Base-by-base conservation (phyloP, 73 alveolate species). In the Tetrahymena thermophila region DNA sequence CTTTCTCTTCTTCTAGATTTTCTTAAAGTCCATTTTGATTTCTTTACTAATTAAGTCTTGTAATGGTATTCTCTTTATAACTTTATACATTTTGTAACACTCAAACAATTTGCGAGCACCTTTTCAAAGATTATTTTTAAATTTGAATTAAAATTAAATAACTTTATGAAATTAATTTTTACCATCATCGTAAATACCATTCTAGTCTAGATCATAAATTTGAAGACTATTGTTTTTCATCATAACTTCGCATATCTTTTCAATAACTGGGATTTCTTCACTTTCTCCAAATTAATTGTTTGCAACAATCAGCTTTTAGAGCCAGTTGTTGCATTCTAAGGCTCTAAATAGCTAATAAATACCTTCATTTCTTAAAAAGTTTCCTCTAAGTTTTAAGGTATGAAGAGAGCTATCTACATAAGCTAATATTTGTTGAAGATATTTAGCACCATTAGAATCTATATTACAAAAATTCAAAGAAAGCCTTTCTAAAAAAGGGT, bases 101-200 rank as follows among this genome's bases (percentile, higher is more conserved):
- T 95, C 97, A 34, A 95, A 34, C 11, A 95, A 56, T 40, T 95
- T 95, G 19, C 94, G 93, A 0, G 89, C 95, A 37, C 95, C 97
- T 95, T 34, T 38, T 85, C 16, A 40, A 34, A 8, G 23, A 34
- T 25, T 35, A 11, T 9, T 50, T 8, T 31, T 89, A 28, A 71
- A 71, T 28, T 28, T 71, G 17, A 28, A 8, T 71, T 28, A 71
- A 71, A 28, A 71, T 71, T n/a, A n/a, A 71, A 71, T 71, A 7
- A 71, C 3, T 71, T 71, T 71, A n/a, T 71, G n/a, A 71, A 71
- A 21, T 28, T 71, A 71, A 71, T 28, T 28, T 11, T 5, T 95
- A 95, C 97, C 93, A 95, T 95, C 97, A 95, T 95, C 97, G 55
- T 95, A 95, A 85, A 95, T 85, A 14, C 95, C 97, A 95, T 95